A percentile compares a stretch with the other conserved stretches of the same genome.
Evolutionary conservation across 2,329 filamentous ascomycete species (phyloP).

Genomic region (Macrophomina phaseolina): DNA sequence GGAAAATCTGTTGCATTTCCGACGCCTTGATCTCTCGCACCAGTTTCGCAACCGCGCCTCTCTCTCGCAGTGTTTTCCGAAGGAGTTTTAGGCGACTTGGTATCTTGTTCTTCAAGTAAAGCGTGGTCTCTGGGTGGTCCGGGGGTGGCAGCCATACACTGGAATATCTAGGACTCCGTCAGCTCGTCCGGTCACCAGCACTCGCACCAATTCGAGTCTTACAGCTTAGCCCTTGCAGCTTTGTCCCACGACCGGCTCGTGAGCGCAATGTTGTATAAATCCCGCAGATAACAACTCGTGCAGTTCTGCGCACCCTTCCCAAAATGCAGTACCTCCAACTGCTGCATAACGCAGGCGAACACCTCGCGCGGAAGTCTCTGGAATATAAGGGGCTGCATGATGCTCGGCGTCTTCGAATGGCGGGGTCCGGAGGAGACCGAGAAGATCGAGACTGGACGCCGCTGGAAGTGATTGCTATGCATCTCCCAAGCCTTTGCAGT

Average conservation of each 20-base stretch:
- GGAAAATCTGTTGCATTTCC: constrained; percentile 51
- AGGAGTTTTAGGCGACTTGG: constrained; percentile 60
- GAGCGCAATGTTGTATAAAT: constrained; percentile 59
- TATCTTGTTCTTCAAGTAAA: constrained; percentile 48
- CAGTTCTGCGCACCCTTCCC: constrained; percentile 46
- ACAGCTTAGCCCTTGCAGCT: constrained; percentile 58
- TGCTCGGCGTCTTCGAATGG: constrained; percentile 4
- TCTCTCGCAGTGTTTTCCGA: constrained; percentile 60
- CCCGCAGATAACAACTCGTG: constrained; percentile 60
- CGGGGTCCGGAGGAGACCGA: constrained; percentile 1
- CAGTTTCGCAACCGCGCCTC: constrained; percentile 56
- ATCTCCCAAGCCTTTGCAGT: constrained; percentile 5
- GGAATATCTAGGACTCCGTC: constrained; percentile 50
- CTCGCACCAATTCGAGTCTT: constrained; percentile 33
- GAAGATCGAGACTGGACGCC: constrained; percentile 2
- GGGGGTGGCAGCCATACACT: constrained; percentile 54
- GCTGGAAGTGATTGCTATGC: neutral
- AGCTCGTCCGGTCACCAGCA: too few relatives aligned
- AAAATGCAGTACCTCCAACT: constrained; percentile 55
- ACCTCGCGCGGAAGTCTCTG: constrained; percentile 59
- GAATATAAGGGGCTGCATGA: constrained; percentile 42
- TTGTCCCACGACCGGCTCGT: constrained; percentile 64
- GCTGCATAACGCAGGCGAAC: constrained; percentile 60
- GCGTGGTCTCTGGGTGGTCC: constrained; percentile 43
- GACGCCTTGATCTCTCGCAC: constrained; percentile 61